phyloP scores from a whole-genome alignment of 257 asterid genomes.

The Solanum sejunctum region DNA sequence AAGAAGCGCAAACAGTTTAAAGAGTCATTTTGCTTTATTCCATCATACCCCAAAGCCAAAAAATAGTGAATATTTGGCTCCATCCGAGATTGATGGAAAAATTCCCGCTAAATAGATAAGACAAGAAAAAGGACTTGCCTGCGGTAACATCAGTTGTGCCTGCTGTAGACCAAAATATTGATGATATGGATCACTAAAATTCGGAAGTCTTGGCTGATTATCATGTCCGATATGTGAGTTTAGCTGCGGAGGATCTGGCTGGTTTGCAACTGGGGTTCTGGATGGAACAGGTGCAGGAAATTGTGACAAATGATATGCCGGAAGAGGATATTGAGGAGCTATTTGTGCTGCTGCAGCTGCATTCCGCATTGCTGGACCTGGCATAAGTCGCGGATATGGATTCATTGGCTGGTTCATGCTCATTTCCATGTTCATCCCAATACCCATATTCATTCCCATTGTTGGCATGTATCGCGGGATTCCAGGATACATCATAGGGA shows the following conservation, averaged over 20 bases:
- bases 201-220: constrained; percentile 8
- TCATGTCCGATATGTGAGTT: constrained; percentile 5
- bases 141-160: constrained; percentile 12
- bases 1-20: too few relatives aligned
- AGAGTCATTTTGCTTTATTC: too few relatives aligned
- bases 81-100: too few relatives aligned
- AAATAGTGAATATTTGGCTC: too few relatives aligned
- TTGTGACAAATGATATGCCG: constrained; percentile 38
- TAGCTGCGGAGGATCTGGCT: constrained; percentile 7
- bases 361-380: constrained; percentile 32
- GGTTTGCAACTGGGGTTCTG: constrained; percentile 20
- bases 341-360: constrained; percentile 35
- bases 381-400: constrained; percentile 39
- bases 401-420: constrained; percentile 45
- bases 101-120: neutral
- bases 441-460: constrained; percentile 15
- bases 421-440: constrained; percentile 41
- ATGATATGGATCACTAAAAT: constrained; percentile 12
- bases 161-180: constrained; percentile 22
- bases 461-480: constrained; percentile 22
- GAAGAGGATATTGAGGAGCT: constrained; percentile 42
- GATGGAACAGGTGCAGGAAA: constrained; percentile 32
- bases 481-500: constrained; percentile 34
- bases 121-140: constrained; percentile 5
- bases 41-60: too few relatives aligned